Evolutionary conservation across 2,329 filamentous ascomycete species (phyloP), one percentile per base, ranked within the genome.

Genomic region (Orbilia javanica): DNA sequence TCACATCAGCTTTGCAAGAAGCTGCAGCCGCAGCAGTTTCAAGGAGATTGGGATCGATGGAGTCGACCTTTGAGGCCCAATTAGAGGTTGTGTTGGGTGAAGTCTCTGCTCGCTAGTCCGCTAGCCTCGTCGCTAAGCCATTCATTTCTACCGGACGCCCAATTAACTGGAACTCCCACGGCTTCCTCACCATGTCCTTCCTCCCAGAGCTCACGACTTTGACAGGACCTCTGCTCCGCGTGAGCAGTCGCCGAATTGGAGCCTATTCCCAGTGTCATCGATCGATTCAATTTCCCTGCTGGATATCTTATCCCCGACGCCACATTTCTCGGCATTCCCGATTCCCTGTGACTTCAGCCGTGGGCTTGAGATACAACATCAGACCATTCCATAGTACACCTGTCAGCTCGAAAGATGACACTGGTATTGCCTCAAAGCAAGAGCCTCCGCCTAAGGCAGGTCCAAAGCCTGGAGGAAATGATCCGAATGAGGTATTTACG

Each of bases 401-500:
- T 44, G 31, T 48, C 31, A 22, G n/a, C 44, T 64, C 46, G 3
- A 77, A 65, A 66, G 66, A 71, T 62, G 57, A 65, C 5, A 52
- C 34, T 20, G 8, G 52, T 27, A 18, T 25, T 34, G 44, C 64
- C 4, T 60, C 67, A 55, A 31, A 36, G 20, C 50, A 72, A 22
- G 74, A 72, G 18, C 36, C 67, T 48, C 74, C 74, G 39, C 39
- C 65, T n/a, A 52, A 63, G 27, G 42, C 42, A 39, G 74, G 74
- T 36, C 74, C 74, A 20, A 78, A 72, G 29, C 48, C 65, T 55
- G 75, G 75, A 42, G 75, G 75, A 11, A 73, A 70, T 50, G 64
- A 73, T 36, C 79, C 81, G 18, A 70, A 68, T 52, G 77, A 80
- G 48, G 68, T 80, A 48, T 93, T 98, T 81, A 86, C 85, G 48